A percentile compares a stretch with the other conserved stretches of the same genome.
Evolutionary conservation across 2,329 filamentous ascomycete genomes (phyloP).

Genomic region (Talaromyces pinophilus): DNA sequence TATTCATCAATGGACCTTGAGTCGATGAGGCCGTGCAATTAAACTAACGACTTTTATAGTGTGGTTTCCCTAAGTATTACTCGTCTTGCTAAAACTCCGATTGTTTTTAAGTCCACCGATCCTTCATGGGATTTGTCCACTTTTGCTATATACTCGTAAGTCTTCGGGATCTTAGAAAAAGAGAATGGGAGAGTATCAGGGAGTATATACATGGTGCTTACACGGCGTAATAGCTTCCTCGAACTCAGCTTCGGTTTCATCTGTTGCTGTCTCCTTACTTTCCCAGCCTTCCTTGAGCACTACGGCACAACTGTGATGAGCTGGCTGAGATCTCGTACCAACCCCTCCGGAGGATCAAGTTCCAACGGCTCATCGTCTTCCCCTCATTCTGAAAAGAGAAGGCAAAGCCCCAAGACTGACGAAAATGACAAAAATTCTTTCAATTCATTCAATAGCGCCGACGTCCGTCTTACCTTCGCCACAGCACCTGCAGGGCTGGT

Average conservation of each 20-base stretch:
- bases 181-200: not conserved
- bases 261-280: constrained; percentile 15
- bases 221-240: not conserved
- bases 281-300: constrained; percentile 13
- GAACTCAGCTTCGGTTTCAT: constrained; percentile 18
- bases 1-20: not conserved
- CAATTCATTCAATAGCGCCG: constrained; percentile 4
- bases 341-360: not conserved
- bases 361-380: not conserved
- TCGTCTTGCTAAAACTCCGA: constrained; percentile 11
- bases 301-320: constrained; percentile 1
- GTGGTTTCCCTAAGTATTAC: constrained; percentile 12
- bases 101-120: constrained; percentile 17
- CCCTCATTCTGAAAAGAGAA: not conserved
- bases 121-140: constrained; percentile 12
- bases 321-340: constrained; percentile 10
- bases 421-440: not conserved
- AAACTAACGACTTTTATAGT: constrained; percentile 1
- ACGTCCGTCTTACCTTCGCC: constrained; percentile 7
- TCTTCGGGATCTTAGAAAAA: not conserved
- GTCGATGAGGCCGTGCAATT: too few relatives aligned
- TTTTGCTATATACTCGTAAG: constrained; percentile 13
- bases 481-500: not conserved
- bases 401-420: not conserved
- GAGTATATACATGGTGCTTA: not conserved